Evolutionary conservation across 1,284 basidiomycete genomes (phyloP).

Genomic region (Leccinum fallax): DNA sequence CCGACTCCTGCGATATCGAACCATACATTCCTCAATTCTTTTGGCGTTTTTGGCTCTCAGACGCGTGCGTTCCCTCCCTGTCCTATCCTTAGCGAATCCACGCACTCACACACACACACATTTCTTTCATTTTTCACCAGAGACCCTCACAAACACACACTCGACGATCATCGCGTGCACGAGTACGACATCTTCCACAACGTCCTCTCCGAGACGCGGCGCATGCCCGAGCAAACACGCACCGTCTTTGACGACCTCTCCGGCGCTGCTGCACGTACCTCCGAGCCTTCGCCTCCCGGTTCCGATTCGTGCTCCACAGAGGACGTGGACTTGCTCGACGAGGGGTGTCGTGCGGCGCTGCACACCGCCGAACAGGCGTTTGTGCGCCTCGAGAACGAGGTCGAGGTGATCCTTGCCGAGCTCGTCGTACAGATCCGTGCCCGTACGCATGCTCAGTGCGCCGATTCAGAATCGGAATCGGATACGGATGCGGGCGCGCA

Average conservation of each 20-base stretch:
- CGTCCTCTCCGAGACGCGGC: constrained; percentile 46
- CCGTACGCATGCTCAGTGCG: constrained; percentile 13
- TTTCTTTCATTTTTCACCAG: constrained; percentile 13
- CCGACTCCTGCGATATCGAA: constrained; percentile 17
- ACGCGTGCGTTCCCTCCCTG: constrained; percentile 28
- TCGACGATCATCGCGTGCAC: constrained; percentile 47
- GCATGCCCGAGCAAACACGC: constrained; percentile 32
- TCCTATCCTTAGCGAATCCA: neutral
- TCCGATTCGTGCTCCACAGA: neutral
- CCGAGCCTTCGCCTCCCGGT: neutral
- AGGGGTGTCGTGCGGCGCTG: constrained; percentile 38
- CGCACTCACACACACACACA: neutral
- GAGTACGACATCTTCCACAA: constrained; percentile 54
- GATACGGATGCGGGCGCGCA: neutral
- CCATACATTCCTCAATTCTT: constrained; percentile 44
- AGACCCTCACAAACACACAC: constrained; percentile 31
- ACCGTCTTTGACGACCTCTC: constrained; percentile 49
- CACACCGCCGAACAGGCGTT: constrained; percentile 46
- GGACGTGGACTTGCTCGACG: constrained; percentile 26
- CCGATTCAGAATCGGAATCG: neutral
- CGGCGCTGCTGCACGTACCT: constrained; percentile 8
- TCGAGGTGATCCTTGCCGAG: constrained; percentile 41
- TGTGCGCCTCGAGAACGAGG: constrained; percentile 42
- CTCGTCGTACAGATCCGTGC: constrained; percentile 36
- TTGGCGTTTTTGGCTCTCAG: constrained; percentile 46